Evolutionary conservation across 371 early-diverging fungal genomes (phyloP).

Genomic region (Syncephalastrum contaminatum): DNA sequence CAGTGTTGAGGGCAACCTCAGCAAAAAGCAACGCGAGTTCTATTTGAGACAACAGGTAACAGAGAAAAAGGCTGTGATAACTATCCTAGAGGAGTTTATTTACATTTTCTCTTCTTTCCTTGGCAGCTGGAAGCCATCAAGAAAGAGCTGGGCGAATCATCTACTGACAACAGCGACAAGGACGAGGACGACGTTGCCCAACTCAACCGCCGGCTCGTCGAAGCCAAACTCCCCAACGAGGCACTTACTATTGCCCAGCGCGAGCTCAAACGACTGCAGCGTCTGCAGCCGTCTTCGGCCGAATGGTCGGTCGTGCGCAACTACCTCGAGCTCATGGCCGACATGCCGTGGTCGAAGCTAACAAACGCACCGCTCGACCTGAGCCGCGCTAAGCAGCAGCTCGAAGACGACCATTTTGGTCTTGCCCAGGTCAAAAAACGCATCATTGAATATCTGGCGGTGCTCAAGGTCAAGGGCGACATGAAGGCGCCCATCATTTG

Average conservation of each 20-base stretch:
- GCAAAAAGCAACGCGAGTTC: constrained; percentile 80
- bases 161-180: constrained; percentile 12
- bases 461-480: constrained; percentile 75
- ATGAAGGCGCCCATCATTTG: constrained; percentile 85
- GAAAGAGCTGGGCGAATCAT: constrained; percentile 70
- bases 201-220: constrained; percentile 49
- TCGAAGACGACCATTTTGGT: constrained; percentile 84
- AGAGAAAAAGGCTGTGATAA: background rate
- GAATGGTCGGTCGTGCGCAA: constrained; percentile 81
- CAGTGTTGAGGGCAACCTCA: constrained; percentile 76
- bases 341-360: constrained; percentile 75
- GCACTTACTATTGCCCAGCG: constrained; percentile 64
- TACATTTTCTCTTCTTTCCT: constrained; percentile 2
- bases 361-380: constrained; percentile 71
- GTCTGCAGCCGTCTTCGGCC: constrained; percentile 69
- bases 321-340: constrained; percentile 75
- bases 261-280: constrained; percentile 66
- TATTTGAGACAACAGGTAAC: constrained; percentile 80
- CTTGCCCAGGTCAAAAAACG: constrained; percentile 81
- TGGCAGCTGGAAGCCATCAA: constrained; percentile 79
- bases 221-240: constrained; percentile 68
- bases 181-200: constrained; percentile 68
- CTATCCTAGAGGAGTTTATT: background rate
- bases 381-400: constrained; percentile 56
- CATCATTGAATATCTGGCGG: constrained; percentile 82